Conservation (phyloP, 2,329 filamentous ascomycete species). For the Colletotrichum phormii region DNA sequence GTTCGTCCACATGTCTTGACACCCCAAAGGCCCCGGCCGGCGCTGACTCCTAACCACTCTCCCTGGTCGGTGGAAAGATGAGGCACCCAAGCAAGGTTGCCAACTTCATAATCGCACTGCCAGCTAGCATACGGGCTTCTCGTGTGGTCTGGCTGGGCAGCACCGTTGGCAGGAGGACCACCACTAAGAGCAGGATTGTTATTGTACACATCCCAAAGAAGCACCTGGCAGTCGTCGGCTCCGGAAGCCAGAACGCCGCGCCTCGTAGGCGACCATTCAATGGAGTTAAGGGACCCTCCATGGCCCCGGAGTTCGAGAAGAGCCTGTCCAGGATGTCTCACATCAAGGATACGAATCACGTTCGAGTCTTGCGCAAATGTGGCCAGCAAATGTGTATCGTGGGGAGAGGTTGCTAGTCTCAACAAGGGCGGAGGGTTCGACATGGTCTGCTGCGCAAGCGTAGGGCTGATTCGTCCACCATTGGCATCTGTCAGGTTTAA, state of each 20-base stretch:
- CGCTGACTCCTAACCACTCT: constrained; percentile 87
- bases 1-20: constrained; percentile 55
- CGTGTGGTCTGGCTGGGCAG: constrained; percentile 64
- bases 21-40: constrained; percentile 85
- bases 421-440: constrained; percentile 81
- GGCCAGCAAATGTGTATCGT: constrained; percentile 95
- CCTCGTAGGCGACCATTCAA: constrained; percentile 93
- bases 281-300: constrained; percentile 85
- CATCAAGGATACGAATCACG: constrained; percentile 93
- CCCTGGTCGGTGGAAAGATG: constrained; percentile 76
- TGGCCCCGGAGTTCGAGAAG: constrained; percentile 94
- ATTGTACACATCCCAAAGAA: constrained; percentile 93
- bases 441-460: constrained; percentile 82
- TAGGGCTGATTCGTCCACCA: constrained; percentile 76
- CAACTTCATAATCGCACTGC: constrained; percentile 89
- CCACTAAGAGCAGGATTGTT: constrained; percentile 59
- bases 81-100: constrained; percentile 87
- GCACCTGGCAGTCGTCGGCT: constrained; percentile 89
- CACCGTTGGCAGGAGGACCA: constrained; percentile 59
- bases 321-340: constrained; percentile 94
- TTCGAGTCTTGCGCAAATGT: constrained; percentile 96
- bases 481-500: constrained; percentile 58
- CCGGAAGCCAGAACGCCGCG: constrained; percentile 92
- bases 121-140: constrained; percentile 80
- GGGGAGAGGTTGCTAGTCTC: constrained; percentile 88